Evolutionary conservation across 331 rosid species (phyloP).

Genomic region (Quercus tomentella): DNA sequence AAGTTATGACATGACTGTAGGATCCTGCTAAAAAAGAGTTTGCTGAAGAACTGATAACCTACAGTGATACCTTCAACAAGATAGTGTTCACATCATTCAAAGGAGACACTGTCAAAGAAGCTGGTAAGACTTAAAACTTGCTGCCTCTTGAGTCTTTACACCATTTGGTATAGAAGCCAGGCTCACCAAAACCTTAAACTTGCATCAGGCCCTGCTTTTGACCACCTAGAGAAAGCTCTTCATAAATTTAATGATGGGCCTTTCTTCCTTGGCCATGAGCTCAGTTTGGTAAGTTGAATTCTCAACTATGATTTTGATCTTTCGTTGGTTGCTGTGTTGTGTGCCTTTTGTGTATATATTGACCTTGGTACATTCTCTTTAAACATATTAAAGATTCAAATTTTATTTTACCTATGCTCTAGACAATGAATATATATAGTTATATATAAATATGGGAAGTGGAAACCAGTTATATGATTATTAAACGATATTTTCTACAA

Average conservation of each 20-base stretch:
- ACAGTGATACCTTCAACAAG: conserved; percentile 35
- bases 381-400: too few relatives aligned
- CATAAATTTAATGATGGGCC: conserved; percentile 66
- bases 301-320: neutral
- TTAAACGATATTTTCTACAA: neutral
- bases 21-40: conserved; percentile 58
- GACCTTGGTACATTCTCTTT: too few relatives aligned
- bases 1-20: conserved; percentile 26
- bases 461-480: neutral
- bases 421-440: too few relatives aligned
- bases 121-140: conserved; percentile 30
- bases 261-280: conserved; percentile 54
- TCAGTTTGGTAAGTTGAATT: conserved; percentile 58
- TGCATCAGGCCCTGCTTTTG: conserved; percentile 54
- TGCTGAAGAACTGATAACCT: conserved; percentile 53
- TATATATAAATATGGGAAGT: neutral
- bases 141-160: neutral
- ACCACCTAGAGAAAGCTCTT: conserved; percentile 75
- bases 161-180: neutral
- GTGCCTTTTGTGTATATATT: too few relatives aligned
- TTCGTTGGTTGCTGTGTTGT: too few relatives aligned
- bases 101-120: conserved; percentile 50
- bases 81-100: conserved; percentile 30
- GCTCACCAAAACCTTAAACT: conserved; percentile 1
- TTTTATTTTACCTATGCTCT: too few relatives aligned